phyloP scores from a whole-genome alignment of 163 green algal genomes.

The Chlamydomonas reinhardtii region DNA sequence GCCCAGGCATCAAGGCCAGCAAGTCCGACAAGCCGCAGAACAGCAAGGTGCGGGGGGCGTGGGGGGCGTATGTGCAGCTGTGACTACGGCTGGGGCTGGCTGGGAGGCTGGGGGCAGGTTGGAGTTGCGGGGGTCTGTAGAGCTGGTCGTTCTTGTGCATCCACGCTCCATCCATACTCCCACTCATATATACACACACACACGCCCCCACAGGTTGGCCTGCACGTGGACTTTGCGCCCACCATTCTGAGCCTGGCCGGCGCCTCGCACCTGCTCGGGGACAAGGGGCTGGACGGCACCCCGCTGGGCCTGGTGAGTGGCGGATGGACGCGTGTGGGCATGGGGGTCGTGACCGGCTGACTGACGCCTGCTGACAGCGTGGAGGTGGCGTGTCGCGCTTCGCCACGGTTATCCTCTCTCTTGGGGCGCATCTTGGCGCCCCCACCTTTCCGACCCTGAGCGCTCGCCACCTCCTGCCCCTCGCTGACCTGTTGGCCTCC shows the following conservation, averaged over 20 bases:
- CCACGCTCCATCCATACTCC: not conserved
- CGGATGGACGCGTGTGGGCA: too few species aligned
- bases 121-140: too few species aligned
- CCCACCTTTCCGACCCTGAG: too few species aligned
- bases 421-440: too few species aligned
- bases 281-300: slow-evolving; percentile 44
- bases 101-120: too few species aligned
- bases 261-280: not conserved
- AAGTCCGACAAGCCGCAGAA: slow-evolving; percentile 13
- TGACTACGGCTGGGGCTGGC: too few species aligned
- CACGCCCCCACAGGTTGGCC: not conserved
- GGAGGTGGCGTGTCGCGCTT: too few species aligned
- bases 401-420: too few species aligned
- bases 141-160: too few species aligned
- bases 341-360: too few species aligned
- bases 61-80: too few species aligned
- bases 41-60: not conserved
- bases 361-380: too few species aligned
- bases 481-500: not conserved
- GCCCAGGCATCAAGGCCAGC: slow-evolving; percentile 48
- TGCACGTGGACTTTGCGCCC: slow-evolving; percentile 50
- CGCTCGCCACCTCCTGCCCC: not conserved
- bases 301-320: slow-evolving; percentile 37
- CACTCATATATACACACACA: not conserved
- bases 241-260: slow-evolving; percentile 44